Conservation (phyloP, 805 yeast genomes). For the Candida parachauliodes region DNA sequence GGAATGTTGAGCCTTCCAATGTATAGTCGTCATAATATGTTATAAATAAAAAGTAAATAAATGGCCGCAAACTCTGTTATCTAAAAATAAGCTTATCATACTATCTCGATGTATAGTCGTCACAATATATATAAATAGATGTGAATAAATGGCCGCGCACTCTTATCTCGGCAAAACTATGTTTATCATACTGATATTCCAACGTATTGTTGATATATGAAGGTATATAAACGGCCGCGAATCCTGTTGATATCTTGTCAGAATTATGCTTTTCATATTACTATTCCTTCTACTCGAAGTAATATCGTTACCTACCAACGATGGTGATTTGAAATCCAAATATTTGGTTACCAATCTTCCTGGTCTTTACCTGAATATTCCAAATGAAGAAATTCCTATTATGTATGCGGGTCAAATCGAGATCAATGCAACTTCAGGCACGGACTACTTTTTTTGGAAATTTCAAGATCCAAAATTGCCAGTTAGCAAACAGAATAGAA, state of each 20-base stretch:
- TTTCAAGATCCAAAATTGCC: constrained; percentile 36
- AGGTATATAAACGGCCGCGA: no score
- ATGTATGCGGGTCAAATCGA: constrained; percentile 70
- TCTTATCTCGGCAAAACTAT: no score
- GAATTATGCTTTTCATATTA: background rate
- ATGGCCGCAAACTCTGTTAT: no score
- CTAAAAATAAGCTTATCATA: no score
- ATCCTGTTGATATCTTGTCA: no score
- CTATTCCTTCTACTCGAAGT: no score
- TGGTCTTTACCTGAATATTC: constrained; percentile 31
- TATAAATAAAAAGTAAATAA: background rate
- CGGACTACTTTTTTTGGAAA: constrained; percentile 77
- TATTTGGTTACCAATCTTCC: constrained; percentile 34
- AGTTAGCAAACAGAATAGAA: constrained; percentile 33
- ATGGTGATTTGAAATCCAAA: constrained; percentile 3
- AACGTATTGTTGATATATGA: background rate
- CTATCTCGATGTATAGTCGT: no score
- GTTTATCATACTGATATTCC: no score
- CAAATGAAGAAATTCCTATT: constrained; percentile 33
- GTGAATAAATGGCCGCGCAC: no score
- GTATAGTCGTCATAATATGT: background rate
- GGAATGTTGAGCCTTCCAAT: constrained; percentile 80
- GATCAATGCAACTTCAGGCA: constrained; percentile 47
- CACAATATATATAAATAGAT: no score
- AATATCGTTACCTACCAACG: background rate